Evolutionary conservation across 768 basidiomycete species (phyloP).

Genomic region (Gloeopeniophorella convolvens): DNA sequence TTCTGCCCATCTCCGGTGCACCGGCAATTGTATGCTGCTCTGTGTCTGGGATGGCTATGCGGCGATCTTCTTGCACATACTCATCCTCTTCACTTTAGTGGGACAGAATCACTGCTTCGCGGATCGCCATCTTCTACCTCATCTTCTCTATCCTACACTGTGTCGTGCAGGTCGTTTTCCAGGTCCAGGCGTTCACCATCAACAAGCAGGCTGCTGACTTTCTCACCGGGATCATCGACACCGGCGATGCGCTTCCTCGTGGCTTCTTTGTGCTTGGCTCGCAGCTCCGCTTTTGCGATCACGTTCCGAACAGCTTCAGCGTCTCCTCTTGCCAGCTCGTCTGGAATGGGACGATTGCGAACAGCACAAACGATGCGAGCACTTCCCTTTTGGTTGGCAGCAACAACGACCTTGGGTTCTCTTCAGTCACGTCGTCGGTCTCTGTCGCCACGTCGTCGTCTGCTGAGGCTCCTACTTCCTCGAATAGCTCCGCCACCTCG

Average conservation of each 20-base stretch:
- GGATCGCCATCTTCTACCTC: slow-evolving; percentile 59
- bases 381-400: slow-evolving; percentile 11
- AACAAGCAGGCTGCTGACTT: slow-evolving; percentile 53
- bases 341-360: slow-evolving; percentile 43
- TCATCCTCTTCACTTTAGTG: slow-evolving; percentile 37
- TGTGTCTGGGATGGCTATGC: not conserved
- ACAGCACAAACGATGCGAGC: not conserved
- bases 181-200: slow-evolving; percentile 58
- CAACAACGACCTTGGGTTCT: slow-evolving; percentile 9
- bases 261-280: slow-evolving; percentile 48
- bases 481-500: not conserved
- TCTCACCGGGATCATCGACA: slow-evolving; percentile 42
- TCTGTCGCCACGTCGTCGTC: slow-evolving; percentile 3
- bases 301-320: slow-evolving; percentile 36
- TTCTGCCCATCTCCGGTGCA: not conserved
- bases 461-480: slow-evolving; percentile 3
- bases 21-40: not conserved
- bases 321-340: slow-evolving; percentile 43
- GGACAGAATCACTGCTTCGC: slow-evolving; percentile 63
- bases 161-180: slow-evolving; percentile 59
- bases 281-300: slow-evolving; percentile 53
- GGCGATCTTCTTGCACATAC: not conserved
- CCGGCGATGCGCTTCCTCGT: slow-evolving; percentile 41
- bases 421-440: slow-evolving; percentile 6
- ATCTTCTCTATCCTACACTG: slow-evolving; percentile 62